phyloP scores from a whole-genome alignment of 2,329 filamentous ascomycete genomes.

The Trichophyton rubrum region DNA sequence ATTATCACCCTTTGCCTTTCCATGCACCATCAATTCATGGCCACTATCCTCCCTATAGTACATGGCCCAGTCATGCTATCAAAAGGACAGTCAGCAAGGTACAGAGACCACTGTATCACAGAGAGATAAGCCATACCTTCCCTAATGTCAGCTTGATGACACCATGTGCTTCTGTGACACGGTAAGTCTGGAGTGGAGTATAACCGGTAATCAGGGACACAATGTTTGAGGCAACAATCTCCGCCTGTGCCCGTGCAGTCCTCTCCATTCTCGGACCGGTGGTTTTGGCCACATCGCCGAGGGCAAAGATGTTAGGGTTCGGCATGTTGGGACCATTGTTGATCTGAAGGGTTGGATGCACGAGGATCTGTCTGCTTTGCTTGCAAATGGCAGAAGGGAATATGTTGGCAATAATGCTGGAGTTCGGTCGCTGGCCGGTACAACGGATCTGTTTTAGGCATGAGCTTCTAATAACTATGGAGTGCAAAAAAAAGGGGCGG shows the following conservation, averaged over 20 bases:
- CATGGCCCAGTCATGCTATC: slow-evolving; percentile 1
- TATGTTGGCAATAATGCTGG: slow-evolving; percentile 17
- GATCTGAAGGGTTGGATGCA: slow-evolving; percentile 48
- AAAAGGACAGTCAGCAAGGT: not conserved
- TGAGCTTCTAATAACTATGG: not conserved
- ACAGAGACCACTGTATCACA: not conserved
- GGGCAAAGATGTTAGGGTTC: slow-evolving; percentile 42
- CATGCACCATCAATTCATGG: slow-evolving; percentile 5
- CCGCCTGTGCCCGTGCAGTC: slow-evolving; percentile 43
- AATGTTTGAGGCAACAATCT: slow-evolving; percentile 44
- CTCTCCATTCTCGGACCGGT: slow-evolving; percentile 40
- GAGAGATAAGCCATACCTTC: slow-evolving; percentile 27
- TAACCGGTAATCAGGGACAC: slow-evolving; percentile 35
- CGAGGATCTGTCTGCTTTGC: slow-evolving; percentile 39
- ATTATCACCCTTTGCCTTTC: not conserved
- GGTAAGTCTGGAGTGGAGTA: slow-evolving; percentile 30
- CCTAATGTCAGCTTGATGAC: slow-evolving; percentile 45
- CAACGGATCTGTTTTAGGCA: slow-evolving; percentile 22
- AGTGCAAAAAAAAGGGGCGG: not conserved
- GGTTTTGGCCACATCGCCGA: slow-evolving; percentile 50
- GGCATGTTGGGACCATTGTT: slow-evolving; percentile 11
- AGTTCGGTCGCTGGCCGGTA: slow-evolving; percentile 11
- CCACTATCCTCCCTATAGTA: slow-evolving; percentile 5
- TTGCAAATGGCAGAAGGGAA: slow-evolving; percentile 35
- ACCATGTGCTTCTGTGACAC: slow-evolving; percentile 36